Percentiles rank a stretch among this genome's conserved stretches.
These are phyloP conservation scores for Lachancea fermentati DNA, from an alignment of 805 yeast genomes.

Conservation along the genomic window DNA sequence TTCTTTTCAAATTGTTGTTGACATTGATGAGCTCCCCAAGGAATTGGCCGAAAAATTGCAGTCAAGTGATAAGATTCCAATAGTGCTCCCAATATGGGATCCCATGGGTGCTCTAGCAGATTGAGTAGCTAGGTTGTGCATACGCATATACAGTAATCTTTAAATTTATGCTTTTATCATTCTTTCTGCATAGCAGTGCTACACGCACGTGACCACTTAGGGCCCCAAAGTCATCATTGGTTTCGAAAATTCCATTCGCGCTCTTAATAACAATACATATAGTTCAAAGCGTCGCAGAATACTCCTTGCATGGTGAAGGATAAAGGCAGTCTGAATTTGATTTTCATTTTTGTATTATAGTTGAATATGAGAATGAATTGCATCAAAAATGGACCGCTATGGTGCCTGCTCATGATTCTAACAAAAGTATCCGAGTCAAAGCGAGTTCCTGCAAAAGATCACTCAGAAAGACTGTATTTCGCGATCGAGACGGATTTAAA, in stretches of 20 bases:
- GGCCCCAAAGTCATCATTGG: not conserved
- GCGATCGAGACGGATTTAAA: slow-evolving; percentile 48
- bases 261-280: too few relatives aligned
- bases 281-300: too few relatives aligned
- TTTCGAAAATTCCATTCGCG: not conserved
- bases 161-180: too few relatives aligned
- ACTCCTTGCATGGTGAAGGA: not conserved
- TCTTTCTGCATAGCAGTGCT: too few relatives aligned
- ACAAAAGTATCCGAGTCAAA: slow-evolving; percentile 4
- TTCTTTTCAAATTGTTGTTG: slow-evolving; percentile 66
- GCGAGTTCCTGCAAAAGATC: slow-evolving; percentile 43
- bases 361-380: not conserved
- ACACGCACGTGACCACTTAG: not conserved
- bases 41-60: slow-evolving; percentile 34
- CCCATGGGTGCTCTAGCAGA: slow-evolving; percentile 73
- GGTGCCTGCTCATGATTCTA: not conserved
- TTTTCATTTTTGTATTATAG: not conserved
- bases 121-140: too few relatives aligned
- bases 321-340: not conserved
- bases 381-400: not conserved
- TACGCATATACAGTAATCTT: too few relatives aligned
- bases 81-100: slow-evolving; percentile 68
- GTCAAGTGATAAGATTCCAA: slow-evolving; percentile 42
- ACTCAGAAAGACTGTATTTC: slow-evolving; percentile 48
- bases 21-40: slow-evolving; percentile 42